phyloP scores from a whole-genome alignment of 805 yeast genomes.

The Candida adriatica region DNA sequence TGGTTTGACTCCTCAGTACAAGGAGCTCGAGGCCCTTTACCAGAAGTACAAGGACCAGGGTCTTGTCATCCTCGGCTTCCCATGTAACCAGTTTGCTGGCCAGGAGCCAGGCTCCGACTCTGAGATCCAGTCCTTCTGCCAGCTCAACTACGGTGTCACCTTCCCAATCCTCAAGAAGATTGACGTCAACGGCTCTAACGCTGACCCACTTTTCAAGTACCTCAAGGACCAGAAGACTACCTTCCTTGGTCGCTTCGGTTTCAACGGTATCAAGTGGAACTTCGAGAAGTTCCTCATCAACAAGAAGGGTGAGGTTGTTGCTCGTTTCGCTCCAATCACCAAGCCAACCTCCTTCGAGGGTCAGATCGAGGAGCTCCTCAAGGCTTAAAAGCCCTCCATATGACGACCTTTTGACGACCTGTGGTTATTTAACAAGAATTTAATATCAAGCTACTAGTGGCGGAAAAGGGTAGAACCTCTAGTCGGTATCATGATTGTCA shows the following conservation, averaged over 20 bases:
- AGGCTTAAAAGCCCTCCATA: conserved; percentile 12
- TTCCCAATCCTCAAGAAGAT: conserved; percentile 86
- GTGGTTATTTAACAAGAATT: no score
- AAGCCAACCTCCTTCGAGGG: conserved; percentile 56
- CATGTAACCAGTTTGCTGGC: conserved; percentile 83
- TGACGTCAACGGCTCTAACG: conserved; percentile 80
- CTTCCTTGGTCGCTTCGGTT: conserved; percentile 40
- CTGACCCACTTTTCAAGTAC: conserved; percentile 75
- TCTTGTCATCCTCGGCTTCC: conserved; percentile 71
- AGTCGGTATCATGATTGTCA: no score
- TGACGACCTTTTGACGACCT: not conserved
- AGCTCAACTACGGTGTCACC: conserved; percentile 78
- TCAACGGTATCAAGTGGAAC: conserved; percentile 72
- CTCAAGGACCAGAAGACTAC: conserved; percentile 62
- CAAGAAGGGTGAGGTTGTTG: conserved; percentile 54
- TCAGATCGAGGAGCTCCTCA: conserved; percentile 52
- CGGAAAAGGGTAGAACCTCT: no score
- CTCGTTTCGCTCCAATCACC: conserved; percentile 60
- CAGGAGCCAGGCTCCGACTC: conserved; percentile 69
- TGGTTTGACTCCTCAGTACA: conserved; percentile 75
- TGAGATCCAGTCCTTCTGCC: conserved; percentile 72
- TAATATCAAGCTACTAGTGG: no score
- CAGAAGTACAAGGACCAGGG: conserved; percentile 62
- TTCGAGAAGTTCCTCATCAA: conserved; percentile 68
- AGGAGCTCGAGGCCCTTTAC: conserved; percentile 64